Evolutionary conservation across 768 basidiomycete genomes (phyloP).

Genomic region (Tulasnella sp.): DNA sequence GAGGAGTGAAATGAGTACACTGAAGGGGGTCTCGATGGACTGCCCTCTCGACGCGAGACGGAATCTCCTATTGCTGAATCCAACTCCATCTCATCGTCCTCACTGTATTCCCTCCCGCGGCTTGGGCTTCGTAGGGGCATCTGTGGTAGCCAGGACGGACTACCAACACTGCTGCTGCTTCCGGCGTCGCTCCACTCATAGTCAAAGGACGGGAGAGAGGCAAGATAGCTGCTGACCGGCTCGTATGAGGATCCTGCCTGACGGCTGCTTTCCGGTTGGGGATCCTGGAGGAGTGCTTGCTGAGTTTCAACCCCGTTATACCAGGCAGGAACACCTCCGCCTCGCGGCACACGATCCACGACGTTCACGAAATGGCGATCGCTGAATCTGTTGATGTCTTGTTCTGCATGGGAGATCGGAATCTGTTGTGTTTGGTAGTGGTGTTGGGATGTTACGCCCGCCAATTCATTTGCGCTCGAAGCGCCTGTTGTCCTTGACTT

Average conservation of each 20-base stretch:
- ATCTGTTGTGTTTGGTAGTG: background rate
- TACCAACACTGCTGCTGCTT: background rate
- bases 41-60: background rate
- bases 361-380: background rate
- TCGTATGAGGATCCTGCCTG: background rate
- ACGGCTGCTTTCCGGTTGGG: background rate
- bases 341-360: background rate
- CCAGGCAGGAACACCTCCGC: background rate
- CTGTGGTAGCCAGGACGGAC: background rate
- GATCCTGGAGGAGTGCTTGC: background rate
- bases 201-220: background rate
- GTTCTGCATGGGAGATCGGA: background rate
- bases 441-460: background rate
- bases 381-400: background rate
- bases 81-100: background rate
- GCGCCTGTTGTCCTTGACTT: background rate
- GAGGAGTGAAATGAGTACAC: slow-evolving; percentile 23
- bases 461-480: background rate
- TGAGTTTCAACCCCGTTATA: background rate
- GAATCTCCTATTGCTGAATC: background rate
- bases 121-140: background rate
- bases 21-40: background rate
- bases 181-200: background rate
- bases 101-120: background rate
- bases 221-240: background rate